phyloP scores from a whole-genome alignment of 306 rosid species.

The Fagus sylvatica region DNA sequence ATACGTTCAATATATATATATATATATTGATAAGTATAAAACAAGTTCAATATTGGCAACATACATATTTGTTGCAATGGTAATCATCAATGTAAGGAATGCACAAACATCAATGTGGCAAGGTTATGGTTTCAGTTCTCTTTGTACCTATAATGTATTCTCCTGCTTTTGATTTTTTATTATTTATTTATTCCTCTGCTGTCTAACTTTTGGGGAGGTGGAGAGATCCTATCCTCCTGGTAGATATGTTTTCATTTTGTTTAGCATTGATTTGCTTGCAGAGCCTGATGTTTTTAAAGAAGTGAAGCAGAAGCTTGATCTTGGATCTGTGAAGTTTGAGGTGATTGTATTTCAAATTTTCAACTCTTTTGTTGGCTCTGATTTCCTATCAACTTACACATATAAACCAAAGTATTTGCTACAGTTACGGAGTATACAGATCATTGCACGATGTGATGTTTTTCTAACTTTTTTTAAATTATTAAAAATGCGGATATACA shows the following conservation, averaged over 20 bases:
- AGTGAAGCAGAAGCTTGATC: constrained; percentile 93
- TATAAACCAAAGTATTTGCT: not conserved
- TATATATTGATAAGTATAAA: no score
- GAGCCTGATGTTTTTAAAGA: constrained; percentile 97
- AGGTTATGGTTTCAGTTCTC: not conserved
- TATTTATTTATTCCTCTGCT: not conserved
- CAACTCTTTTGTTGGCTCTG: constrained; percentile 9
- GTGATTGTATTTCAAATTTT: constrained; percentile 35
- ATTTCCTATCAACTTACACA: constrained; percentile 1
- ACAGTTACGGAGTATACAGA: not conserved
- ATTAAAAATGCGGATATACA: not conserved
- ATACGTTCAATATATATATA: no score
- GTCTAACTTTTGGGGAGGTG: not conserved
- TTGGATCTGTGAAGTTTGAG: constrained; percentile 96
- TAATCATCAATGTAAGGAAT: not conserved
- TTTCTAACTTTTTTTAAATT: not conserved
- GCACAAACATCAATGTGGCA: not conserved
- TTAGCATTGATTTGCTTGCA: constrained; percentile 39
- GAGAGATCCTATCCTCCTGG: not conserved
- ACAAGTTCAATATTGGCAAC: not conserved
- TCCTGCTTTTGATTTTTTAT: not conserved
- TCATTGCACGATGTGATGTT: not conserved
- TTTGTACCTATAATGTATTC: not conserved
- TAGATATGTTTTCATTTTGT: not conserved
- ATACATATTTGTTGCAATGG: not conserved